phyloP scores from a whole-genome alignment of 1,284 basidiomycete genomes.

The Pascua guehoae region DNA sequence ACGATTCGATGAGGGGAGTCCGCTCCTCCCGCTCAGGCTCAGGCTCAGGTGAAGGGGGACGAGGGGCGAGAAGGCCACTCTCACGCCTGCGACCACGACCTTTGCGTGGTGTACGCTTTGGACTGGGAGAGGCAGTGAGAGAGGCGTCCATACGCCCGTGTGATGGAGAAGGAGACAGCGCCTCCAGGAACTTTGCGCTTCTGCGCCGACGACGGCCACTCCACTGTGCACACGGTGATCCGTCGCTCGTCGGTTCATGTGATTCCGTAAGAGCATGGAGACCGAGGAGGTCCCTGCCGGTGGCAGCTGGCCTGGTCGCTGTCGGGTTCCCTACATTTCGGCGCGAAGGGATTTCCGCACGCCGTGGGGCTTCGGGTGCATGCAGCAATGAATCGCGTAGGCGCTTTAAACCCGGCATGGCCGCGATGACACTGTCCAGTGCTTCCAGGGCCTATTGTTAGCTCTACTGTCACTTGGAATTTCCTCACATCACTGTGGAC shows the following conservation, averaged over 20 bases:
- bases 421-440: slow-evolving; percentile 6
- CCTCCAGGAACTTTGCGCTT: no score
- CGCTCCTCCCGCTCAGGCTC: no score
- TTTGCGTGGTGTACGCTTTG: no score
- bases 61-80: no score
- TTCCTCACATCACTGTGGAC: not conserved
- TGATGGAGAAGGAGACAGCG: no score
- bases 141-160: no score
- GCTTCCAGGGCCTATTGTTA: slow-evolving; percentile 5
- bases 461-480: not conserved
- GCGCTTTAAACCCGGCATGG: slow-evolving; percentile 8
- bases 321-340: slow-evolving; percentile 6
- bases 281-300: not conserved
- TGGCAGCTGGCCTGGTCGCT: slow-evolving; percentile 15
- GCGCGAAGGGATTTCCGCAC: not conserved
- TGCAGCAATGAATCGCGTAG: not conserved
- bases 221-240: not conserved
- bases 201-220: not conserved
- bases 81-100: no score
- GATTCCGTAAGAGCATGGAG: no score
- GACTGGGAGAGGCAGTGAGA: no score
- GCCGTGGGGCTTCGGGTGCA: not conserved
- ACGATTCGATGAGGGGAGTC: no score
- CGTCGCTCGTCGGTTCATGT: no score
- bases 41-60: no score